These are phyloP conservation scores for Arachnomyces sp. DNA, from an alignment of 2,329 filamentous ascomycete species.

Conservation along the genomic window DNA sequence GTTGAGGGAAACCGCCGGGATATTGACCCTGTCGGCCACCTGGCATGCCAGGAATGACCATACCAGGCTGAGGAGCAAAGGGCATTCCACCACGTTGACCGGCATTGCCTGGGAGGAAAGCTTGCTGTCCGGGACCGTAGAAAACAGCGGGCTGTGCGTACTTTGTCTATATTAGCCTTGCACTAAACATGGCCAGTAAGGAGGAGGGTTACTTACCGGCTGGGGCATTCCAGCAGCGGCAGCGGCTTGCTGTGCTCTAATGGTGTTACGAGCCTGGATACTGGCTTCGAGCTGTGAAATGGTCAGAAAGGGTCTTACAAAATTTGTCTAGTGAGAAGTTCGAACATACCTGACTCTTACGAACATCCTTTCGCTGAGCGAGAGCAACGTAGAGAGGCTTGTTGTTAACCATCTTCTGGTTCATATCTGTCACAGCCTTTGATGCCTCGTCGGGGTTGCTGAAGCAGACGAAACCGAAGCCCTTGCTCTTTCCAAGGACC, in stretches of 20 bases:
- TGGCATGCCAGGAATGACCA: conserved; percentile 61
- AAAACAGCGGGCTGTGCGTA: conserved; percentile 89
- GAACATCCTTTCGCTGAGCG: conserved; percentile 98
- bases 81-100: conserved; percentile 54
- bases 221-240: conserved; percentile 81
- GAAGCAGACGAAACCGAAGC: conserved; percentile 99
- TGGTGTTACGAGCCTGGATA: conserved; percentile 97
- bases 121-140: conserved; percentile 65
- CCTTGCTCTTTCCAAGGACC: conserved; percentile 93
- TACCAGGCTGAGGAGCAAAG: conserved; percentile 49
- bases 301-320: conserved; percentile 4
- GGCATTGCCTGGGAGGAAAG: conserved; percentile 45
- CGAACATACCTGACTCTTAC: conserved; percentile 68
- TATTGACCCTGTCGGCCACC: conserved; percentile 81
- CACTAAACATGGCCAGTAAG: neutral
- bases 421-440: conserved; percentile 99
- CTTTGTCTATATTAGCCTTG: conserved; percentile 24
- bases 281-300: conserved; percentile 71
- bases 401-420: conserved; percentile 95
- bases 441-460: conserved; percentile 98
- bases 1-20: conserved; percentile 72
- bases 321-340: neutral
- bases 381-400: conserved; percentile 98
- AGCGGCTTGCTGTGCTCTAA: conserved; percentile 95
- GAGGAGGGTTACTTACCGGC: conserved; percentile 29